Percentiles rank a stretch among this genome's conserved stretches.
Evolutionary conservation across 2,329 filamentous ascomycete species (phyloP).

Genomic region (Colletotrichum lentis): DNA sequence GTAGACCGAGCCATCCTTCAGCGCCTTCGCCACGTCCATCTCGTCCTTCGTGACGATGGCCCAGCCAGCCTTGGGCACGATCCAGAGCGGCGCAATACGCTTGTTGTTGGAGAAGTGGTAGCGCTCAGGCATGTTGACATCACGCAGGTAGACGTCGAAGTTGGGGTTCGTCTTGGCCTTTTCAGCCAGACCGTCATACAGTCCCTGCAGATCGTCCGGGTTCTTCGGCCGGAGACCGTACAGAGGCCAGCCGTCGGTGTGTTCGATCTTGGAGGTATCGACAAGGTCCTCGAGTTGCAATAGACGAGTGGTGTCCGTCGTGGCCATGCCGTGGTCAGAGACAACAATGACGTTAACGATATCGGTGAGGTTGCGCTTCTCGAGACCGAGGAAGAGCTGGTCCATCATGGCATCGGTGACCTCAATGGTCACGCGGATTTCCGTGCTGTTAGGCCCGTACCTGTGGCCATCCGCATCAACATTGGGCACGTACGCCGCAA

Average conservation of each 20-base stretch:
- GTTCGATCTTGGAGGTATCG: conserved; percentile 78
- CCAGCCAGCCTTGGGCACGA: conserved; percentile 92
- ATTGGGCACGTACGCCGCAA: conserved; percentile 93
- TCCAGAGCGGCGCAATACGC: conserved; percentile 93
- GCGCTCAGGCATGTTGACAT: conserved; percentile 86
- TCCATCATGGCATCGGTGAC: conserved; percentile 86
- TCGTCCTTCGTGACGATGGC: conserved; percentile 84
- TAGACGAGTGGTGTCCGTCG: conserved; percentile 80
- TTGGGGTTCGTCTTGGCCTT: conserved; percentile 70
- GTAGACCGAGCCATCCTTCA: conserved; percentile 72
- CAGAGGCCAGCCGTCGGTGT: conserved; percentile 93
- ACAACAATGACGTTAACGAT: conserved; percentile 97
- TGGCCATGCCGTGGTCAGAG: conserved; percentile 98
- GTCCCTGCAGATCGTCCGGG: conserved; percentile 66
- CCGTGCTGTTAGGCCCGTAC: conserved; percentile 93
- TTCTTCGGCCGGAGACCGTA: conserved; percentile 86
- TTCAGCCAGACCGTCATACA: conserved; percentile 70
- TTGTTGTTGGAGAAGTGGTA: conserved; percentile 91
- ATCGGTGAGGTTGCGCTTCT: conserved; percentile 81
- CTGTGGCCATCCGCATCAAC: conserved; percentile 87
- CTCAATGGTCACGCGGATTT: conserved; percentile 80
- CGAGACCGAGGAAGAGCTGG: conserved; percentile 76
- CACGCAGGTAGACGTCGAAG: conserved; percentile 86
- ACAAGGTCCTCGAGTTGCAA: conserved; percentile 91
- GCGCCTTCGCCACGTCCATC: conserved; percentile 75